These are phyloP conservation scores for Beta lomatogona DNA, from an alignment of 179 eudicot species.

Conservation along the genomic window DNA sequence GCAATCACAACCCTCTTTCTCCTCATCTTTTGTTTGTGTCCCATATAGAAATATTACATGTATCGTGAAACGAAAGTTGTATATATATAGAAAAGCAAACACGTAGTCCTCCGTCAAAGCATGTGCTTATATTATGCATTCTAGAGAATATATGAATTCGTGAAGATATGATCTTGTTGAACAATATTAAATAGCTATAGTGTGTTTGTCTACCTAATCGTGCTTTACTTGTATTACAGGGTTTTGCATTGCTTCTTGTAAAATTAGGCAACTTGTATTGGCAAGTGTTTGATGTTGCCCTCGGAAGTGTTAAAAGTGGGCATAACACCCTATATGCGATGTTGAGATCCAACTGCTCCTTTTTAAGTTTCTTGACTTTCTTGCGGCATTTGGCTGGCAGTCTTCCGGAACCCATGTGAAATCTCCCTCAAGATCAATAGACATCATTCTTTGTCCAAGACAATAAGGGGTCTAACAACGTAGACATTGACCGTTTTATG, in stretches of 20 bases:
- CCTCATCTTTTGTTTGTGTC: too few species aligned
- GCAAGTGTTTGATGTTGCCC: not conserved
- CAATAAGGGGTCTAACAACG: too few species aligned
- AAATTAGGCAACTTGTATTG: not conserved
- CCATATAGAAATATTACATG: too few species aligned
- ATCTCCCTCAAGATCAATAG: too few species aligned
- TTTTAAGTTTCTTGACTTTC: not conserved
- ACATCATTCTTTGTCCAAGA: too few species aligned
- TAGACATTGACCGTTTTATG: too few species aligned
- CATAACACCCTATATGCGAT: not conserved
- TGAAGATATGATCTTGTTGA: not conserved
- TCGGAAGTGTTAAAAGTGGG: not conserved
- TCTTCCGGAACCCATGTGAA: too few species aligned
- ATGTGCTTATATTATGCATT: not conserved
- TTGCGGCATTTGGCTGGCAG: too few species aligned
- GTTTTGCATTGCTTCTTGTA: slow-evolving; percentile 1
- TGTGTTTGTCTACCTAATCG: slow-evolving; percentile 4
- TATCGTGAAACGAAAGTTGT: too few species aligned
- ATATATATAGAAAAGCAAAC: too few species aligned
- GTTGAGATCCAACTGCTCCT: not conserved
- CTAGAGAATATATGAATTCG: not conserved
- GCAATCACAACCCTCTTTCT: too few species aligned
- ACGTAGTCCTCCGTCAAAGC: not conserved
- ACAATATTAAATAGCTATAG: slow-evolving; percentile 1
- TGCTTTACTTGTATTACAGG: slow-evolving; percentile 1